Percentiles rank a stretch among this genome's conserved stretches.
These are phyloP conservation scores for Dipteronia dyeriana DNA, from an alignment of 345 rosid genomes.

Conservation along the genomic window DNA sequence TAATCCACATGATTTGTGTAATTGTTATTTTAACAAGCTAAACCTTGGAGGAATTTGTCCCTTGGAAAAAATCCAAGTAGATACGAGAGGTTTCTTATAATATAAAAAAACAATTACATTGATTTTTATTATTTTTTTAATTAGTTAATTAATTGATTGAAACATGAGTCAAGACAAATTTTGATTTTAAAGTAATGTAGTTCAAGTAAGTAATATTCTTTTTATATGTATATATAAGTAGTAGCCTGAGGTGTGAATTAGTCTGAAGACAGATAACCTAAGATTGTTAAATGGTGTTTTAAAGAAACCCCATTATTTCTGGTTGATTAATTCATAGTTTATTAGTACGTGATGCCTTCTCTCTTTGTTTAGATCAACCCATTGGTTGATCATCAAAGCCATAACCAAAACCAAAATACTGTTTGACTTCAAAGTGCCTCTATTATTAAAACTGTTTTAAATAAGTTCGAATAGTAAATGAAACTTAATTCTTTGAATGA, in stretches of 20 bases:
- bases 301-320: constrained; percentile 11
- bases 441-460: no score
- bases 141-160: not conserved
- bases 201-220: constrained; percentile 18
- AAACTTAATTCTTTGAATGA: no score
- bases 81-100: no score
- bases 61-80: not conserved
- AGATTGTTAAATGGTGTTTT: constrained; percentile 1
- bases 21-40: constrained; percentile 8
- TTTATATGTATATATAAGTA: not conserved
- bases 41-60: constrained; percentile 29
- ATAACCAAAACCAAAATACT: not conserved
- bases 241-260: constrained; percentile 6
- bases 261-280: constrained; percentile 21
- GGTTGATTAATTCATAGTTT: not conserved
- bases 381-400: not conserved
- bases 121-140: not conserved
- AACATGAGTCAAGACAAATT: constrained; percentile 31
- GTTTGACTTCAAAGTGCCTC: not conserved
- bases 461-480: no score
- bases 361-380: constrained; percentile 23
- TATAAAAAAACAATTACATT: no score
- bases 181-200: constrained; percentile 18
- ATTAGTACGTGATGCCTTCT: not conserved
- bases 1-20: constrained; percentile 1